Conservation (phyloP, 768 basidiomycete species). For the Auricularia sp. region DNA sequence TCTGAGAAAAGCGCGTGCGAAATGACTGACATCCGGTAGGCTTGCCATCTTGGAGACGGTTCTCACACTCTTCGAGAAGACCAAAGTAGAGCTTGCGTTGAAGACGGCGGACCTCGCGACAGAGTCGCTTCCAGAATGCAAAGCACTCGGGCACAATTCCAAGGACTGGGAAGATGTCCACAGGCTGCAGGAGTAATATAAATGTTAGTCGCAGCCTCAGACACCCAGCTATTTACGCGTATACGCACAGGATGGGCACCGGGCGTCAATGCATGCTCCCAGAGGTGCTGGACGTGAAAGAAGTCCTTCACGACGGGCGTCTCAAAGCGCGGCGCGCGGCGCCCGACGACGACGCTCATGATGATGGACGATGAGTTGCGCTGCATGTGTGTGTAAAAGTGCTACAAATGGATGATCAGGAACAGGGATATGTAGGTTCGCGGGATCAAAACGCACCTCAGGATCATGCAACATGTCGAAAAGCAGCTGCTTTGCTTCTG, state of each 20-base stretch:
- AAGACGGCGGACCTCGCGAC: conserved; percentile 13
- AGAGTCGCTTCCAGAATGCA: conserved; percentile 25
- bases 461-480: conserved; percentile 21
- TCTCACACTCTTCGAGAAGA: conserved; percentile 19
- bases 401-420: conserved; percentile 10
- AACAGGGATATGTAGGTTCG: neutral
- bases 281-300: conserved; percentile 20
- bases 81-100: conserved; percentile 24
- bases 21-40: conserved; percentile 15
- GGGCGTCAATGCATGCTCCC: conserved; percentile 20
- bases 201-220: neutral
- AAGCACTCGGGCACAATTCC: conserved; percentile 25
- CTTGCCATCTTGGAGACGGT: conserved; percentile 17
- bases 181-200: conserved; percentile 10
- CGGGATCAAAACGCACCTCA: conserved; percentile 13
- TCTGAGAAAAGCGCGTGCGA: neutral
- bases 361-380: conserved; percentile 25
- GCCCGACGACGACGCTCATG: conserved; percentile 23
- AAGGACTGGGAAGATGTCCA: conserved; percentile 26
- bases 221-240: neutral
- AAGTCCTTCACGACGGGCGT: conserved; percentile 19
- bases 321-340: conserved; percentile 20
- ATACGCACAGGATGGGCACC: conserved; percentile 21
- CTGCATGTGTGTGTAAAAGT: conserved; percentile 21
- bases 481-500: conserved; percentile 23